These are phyloP conservation scores for Pythium graminicola DNA, from an alignment of 352 stramenopile species.

Conservation along the genomic window DNA sequence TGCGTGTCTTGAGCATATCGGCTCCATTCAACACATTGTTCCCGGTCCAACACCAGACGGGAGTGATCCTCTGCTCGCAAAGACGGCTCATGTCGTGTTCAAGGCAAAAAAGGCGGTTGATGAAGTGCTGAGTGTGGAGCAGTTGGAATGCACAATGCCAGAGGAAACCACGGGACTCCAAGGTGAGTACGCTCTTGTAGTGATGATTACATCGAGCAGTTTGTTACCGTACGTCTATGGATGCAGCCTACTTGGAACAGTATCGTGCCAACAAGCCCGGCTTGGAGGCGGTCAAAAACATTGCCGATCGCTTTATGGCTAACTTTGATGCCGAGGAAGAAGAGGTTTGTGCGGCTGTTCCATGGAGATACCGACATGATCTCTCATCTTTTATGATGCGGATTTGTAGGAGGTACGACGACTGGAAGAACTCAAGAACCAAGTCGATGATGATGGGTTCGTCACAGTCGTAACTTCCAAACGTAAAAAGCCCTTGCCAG, in stretches of 20 bases:
- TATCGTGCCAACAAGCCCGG: constrained; percentile 68
- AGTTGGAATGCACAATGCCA: constrained; percentile 31
- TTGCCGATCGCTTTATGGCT: constrained; percentile 71
- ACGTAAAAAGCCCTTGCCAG: constrained; percentile 35
- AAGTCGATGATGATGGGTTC: constrained; percentile 80
- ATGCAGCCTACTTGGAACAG: constrained; percentile 42
- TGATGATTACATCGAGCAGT: neutral
- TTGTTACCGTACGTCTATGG: constrained; percentile 1
- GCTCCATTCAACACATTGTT: constrained; percentile 59
- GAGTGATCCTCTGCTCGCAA: constrained; percentile 23
- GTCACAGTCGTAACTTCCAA: constrained; percentile 77
- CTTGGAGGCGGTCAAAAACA: constrained; percentile 50
- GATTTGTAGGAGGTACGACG: constrained; percentile 36
- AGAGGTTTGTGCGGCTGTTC: constrained; percentile 26
- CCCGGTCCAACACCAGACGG: constrained; percentile 16
- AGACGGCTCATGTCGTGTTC: constrained; percentile 67
- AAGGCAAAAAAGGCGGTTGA: constrained; percentile 53
- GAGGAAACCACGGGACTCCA: constrained; percentile 26
- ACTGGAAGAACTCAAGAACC: constrained; percentile 70
- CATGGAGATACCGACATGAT: neutral
- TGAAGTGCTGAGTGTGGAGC: constrained; percentile 39
- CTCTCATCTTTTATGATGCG: neutral
- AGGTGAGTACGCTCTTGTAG: constrained; percentile 15
- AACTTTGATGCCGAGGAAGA: constrained; percentile 66
- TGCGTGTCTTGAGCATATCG: constrained; percentile 38